Evolutionary conservation across 2,329 filamentous ascomycete species (phyloP), one percentile per base, ranked within the genome.

Genomic region (Tolypocladium tropicale): DNA sequence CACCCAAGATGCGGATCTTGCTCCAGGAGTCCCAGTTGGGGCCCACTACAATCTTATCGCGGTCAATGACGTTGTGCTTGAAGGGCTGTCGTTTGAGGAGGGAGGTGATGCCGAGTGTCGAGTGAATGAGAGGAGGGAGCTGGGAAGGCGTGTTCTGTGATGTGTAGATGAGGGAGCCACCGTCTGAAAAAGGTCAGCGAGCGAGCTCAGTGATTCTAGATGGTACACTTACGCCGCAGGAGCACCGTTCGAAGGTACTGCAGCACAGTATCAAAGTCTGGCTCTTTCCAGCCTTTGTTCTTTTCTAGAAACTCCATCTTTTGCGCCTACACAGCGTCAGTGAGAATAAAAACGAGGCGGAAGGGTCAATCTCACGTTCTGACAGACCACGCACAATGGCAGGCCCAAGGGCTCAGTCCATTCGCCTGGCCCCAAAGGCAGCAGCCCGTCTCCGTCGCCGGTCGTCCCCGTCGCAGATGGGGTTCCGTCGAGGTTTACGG

Each of bases 11-110:
- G 46, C 93, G 82, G 58, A 99, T 96, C 73, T 97, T 99, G 58
- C 91, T 92, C 89, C 91, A 96, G 0, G 92, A 96, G 71, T 99
- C 94, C 94, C 94, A 99, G 70, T 96, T 96, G 18, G 92, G 88
- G 2, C 93, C 93, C 0, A 99, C 89, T 6, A 96, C 79, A 55
- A 99, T 92, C 77, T 95, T 95, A 70, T 96, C 92, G 58, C 93
- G 82, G 73, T 94, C 94, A 62, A 95, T 94, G 58, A 95, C 89
- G 64, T 96, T 95, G 69, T 92, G 88, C 72, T 90, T 94, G 28
- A 95, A 78, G 28, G 87, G 83, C 65, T 90, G 82, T 60, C 85
- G 83, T 70, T 90, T 90, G 21, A 95, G 76, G 23, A 94, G 79
- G 25, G 89, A 95, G 58, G 89, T 90, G 68, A 95, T 92, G 55